Percentiles rank a stretch among this genome's conserved stretches.
These are phyloP conservation scores for Hericium coralloides DNA, from an alignment of 768 basidiomycete genomes.

Conservation along the genomic window DNA sequence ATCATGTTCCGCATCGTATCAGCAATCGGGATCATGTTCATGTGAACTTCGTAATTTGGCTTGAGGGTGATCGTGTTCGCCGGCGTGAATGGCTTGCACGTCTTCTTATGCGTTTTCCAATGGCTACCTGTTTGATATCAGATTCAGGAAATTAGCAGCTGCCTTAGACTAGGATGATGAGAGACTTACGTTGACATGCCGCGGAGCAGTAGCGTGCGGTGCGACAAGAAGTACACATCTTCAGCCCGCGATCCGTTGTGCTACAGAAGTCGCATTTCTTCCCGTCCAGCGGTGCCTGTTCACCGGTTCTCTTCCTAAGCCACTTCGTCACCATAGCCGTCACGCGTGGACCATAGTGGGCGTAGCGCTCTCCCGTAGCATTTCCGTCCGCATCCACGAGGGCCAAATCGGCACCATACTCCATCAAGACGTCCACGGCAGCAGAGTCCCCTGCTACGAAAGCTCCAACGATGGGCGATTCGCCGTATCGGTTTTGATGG, in stretches of 20 bases:
- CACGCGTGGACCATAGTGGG: constrained; percentile 31
- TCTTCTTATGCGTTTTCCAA: constrained; percentile 41
- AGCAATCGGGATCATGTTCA: constrained; percentile 17
- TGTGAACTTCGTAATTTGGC: constrained; percentile 27
- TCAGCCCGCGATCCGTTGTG: constrained; percentile 32
- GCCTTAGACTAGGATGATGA: no score
- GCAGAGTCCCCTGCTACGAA: constrained; percentile 15
- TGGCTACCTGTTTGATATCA: constrained; percentile 32
- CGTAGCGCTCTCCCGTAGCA: constrained; percentile 22
- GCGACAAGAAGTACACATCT: constrained; percentile 41
- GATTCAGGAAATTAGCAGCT: neutral
- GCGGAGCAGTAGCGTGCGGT: constrained; percentile 42
- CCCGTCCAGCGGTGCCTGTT: constrained; percentile 30
- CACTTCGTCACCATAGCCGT: constrained; percentile 37
- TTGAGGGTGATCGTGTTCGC: constrained; percentile 38
- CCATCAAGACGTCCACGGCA: constrained; percentile 38
- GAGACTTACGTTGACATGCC: constrained; percentile 41
- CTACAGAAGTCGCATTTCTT: constrained; percentile 38
- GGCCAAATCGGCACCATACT: constrained; percentile 38
- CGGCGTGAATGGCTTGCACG: constrained; percentile 35
- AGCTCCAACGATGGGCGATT: constrained; percentile 29
- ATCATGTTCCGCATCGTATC: constrained; percentile 22
- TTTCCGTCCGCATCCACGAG: constrained; percentile 30
- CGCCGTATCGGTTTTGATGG: constrained; percentile 39
- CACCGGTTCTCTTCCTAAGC: constrained; percentile 37